Conservation (phyloP, 2,329 filamentous ascomycete species). For the Fusarium sublunatum region DNA sequence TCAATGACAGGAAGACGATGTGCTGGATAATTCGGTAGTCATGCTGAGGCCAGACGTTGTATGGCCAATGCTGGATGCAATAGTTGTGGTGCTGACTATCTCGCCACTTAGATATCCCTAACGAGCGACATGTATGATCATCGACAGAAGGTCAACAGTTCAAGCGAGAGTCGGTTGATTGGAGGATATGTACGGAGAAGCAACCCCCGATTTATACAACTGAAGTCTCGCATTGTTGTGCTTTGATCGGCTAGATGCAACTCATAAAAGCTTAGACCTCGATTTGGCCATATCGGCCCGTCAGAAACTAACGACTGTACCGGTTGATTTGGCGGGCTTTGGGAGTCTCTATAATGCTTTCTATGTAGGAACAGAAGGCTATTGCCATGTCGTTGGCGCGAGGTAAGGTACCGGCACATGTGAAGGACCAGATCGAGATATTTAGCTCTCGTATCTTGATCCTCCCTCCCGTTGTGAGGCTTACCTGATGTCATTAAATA, state of each 20-base stretch:
- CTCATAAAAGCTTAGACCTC: background rate
- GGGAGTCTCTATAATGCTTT: background rate
- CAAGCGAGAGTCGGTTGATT: background rate
- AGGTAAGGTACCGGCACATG: background rate
- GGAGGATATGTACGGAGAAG: background rate
- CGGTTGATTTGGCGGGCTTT: background rate
- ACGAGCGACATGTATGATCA: too few relatives aligned
- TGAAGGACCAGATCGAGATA: background rate
- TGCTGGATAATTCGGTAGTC: too few relatives aligned
- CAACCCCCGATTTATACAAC: background rate
- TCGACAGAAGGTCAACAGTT: too few relatives aligned
- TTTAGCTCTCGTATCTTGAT: background rate
- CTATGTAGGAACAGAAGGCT: background rate
- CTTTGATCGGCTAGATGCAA: background rate
- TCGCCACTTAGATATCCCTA: too few relatives aligned
- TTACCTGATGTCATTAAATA: too few relatives aligned
- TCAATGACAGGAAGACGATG: background rate
- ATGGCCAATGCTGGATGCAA: too few relatives aligned
- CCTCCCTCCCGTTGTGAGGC: background rate
- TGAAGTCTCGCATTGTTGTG: background rate
- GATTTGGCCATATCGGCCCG: background rate
- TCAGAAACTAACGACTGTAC: background rate
- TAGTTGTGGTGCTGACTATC: too few relatives aligned
- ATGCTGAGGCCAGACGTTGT: too few relatives aligned
- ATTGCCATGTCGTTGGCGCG: background rate